Evolutionary conservation across 2,329 filamentous ascomycete species (phyloP).

Genomic region (Cercospora sp.): DNA sequence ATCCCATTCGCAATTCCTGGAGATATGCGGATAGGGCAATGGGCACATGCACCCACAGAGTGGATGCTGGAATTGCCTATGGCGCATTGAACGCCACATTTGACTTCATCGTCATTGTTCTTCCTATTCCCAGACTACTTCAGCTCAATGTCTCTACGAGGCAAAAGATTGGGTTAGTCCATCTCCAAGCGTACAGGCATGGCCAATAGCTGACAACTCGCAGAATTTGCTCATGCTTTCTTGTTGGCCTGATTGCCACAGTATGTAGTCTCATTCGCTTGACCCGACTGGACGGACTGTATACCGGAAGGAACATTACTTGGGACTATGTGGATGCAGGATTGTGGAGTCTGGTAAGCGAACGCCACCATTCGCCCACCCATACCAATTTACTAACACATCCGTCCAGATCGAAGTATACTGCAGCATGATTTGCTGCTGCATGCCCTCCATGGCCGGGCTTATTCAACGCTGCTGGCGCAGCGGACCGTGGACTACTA

Average conservation of each 20-base stretch:
- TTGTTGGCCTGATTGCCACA: slow-evolving; percentile 22
- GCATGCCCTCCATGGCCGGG: slow-evolving; percentile 21
- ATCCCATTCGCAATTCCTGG: slow-evolving; percentile 19
- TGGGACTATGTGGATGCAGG: slow-evolving; percentile 16
- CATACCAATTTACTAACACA: slow-evolving; percentile 6
- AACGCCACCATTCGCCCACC: slow-evolving; percentile 6
- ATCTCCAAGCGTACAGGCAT: neutral
- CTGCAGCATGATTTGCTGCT: slow-evolving; percentile 26
- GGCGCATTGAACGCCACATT: slow-evolving; percentile 17
- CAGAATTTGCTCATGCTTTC: slow-evolving; percentile 19
- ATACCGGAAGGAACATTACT: slow-evolving; percentile 14
- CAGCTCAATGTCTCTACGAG: slow-evolving; percentile 15
- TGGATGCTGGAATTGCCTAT: slow-evolving; percentile 13
- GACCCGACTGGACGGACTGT: slow-evolving; percentile 9
- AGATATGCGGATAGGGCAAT: slow-evolving; percentile 8
- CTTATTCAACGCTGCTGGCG: slow-evolving; percentile 17
- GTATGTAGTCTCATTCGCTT: slow-evolving; percentile 20
- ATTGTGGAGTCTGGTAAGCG: slow-evolving; percentile 13
- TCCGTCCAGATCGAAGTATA: slow-evolving; percentile 20
- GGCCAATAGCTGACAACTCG: neutral
- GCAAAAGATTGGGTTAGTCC: slow-evolving; percentile 20
- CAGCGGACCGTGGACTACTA: neutral
- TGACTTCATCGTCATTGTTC: slow-evolving; percentile 19
- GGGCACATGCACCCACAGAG: slow-evolving; percentile 19
- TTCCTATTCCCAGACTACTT: slow-evolving; percentile 19